Evolutionary conservation across 768 basidiomycete genomes (phyloP), one percentile per base, ranked within the genome.

Genomic region (Mycena rosella): DNA sequence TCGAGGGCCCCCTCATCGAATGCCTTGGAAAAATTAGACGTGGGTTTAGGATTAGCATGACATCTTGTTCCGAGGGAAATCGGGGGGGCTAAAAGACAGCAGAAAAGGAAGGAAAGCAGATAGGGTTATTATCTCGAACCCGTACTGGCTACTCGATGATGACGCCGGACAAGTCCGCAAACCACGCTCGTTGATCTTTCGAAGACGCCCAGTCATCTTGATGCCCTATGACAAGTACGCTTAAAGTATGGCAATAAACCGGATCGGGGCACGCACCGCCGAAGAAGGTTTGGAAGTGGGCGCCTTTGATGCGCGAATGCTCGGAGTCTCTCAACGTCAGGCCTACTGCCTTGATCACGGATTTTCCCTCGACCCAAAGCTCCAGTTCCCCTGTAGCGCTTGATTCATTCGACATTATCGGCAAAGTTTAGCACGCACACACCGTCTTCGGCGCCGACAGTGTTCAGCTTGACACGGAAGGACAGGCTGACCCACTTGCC

Each of bases 251-350:
- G 14, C 32, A n/a, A 52, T 38, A 20, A 7, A 22, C 29, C 32
- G 1, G 18, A 4, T 5, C 7, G 15, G 7, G 47, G 49, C 53
- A 73, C 81, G 60, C 71, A 88, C 90, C 91, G 48, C 91, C 92
- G 68, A 94, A 94, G 81, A 93, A 94, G 0, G 92, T 93, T 76
- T 92, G 87, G 56, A 91, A 87, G 75, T 91, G 91, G 75, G 90
- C 86, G 10, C 92, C 92, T 62, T 87, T 88, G 60, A 94, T 86
- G 58, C 78, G 81, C 1, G 83, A 82, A 2, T 79, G 81, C 9
- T 70, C 75, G n/a, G 78, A 73, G 5, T 78, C 73, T 14, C 89
- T 83, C 6, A 93, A 73, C 5, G 80, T 76, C 1, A 95, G 75
- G 0, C 86, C 86, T 1, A 74, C 72, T 2, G 85, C 80, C n/a